Conservation (phyloP, 176 grass and related monocot genomes). For the Otatea glauca region DNA sequence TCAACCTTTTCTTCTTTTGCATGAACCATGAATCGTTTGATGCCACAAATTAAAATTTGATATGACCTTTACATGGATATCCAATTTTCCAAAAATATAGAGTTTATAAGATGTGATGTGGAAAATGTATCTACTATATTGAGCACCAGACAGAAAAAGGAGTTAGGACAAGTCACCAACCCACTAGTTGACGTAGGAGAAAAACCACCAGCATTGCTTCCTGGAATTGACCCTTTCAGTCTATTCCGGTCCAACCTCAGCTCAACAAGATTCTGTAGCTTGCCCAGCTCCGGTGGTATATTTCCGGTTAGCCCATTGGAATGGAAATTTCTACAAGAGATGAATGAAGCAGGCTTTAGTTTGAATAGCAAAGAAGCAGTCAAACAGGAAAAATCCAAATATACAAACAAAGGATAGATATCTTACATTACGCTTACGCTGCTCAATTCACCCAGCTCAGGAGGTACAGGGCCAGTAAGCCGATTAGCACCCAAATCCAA, state of each 20-base stretch:
- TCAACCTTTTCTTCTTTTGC: neutral
- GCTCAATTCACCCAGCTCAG: constrained; percentile 60
- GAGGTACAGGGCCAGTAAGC: constrained; percentile 78
- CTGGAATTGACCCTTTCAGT: constrained; percentile 75
- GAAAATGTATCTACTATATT: neutral
- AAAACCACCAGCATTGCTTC: constrained; percentile 49
- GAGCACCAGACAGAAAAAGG: neutral
- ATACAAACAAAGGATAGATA: constrained; percentile 1
- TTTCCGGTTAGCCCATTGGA: constrained; percentile 82
- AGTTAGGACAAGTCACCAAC: constrained; percentile 48
- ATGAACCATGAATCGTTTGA: neutral
- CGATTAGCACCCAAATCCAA: constrained; percentile 86
- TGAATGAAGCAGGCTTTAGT: constrained; percentile 2
- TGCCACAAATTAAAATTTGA: neutral
- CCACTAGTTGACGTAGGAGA: constrained; percentile 57
- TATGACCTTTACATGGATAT: neutral
- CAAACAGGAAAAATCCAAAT: neutral
- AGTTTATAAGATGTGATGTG: neutral
- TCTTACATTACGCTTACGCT: constrained; percentile 78
- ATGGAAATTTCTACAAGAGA: constrained; percentile 71
- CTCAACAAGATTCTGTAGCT: constrained; percentile 77
- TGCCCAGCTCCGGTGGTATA: constrained; percentile 74
- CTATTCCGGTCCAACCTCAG: constrained; percentile 88
- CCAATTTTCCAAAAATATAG: neutral
- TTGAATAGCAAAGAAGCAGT: constrained; percentile 13